Base-by-base conservation (phyloP, 2,329 filamentous ascomycete species). In the Mycocentrospora acerina region DNA sequence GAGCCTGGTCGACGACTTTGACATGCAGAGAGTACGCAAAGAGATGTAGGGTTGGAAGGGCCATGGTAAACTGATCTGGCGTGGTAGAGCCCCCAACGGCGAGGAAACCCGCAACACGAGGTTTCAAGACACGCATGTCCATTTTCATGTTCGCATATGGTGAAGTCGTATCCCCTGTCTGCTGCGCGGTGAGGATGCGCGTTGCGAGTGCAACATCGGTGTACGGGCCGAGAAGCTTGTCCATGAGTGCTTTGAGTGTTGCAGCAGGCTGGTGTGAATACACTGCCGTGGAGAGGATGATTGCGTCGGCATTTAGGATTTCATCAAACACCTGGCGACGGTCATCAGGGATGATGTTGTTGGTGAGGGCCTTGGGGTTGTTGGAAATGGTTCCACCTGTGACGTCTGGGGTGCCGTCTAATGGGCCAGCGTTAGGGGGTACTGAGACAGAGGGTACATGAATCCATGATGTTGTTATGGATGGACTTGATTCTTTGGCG, bases 1-100 rank as follows among this genome's bases (percentile, higher is more conserved):
- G 24, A 9, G 17, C 29, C 38, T 46, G 42, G 15, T 46, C 42
- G 15, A 46, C 35, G 15, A 46, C 35, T 6, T 42, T 42, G 7
- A 26, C 32, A 12, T 46, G 42, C 38, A 46, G 29, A 8, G 28
- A 13, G 12, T 34, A 38, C 15, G 34, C 32, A 7, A 46, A 30
- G 12, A 46, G 14, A 34, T 46, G 42, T 32, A 46, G 25, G 9
- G 31, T 36, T n/a, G 42, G 42, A 25, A 46, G 28, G 18, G 32
- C 42, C 35, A 46, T 38, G 13, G 42, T 34, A 11, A 46, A 46
- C 24, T 46, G 42, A 25, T 46, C 42, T 4, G 38, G 35, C 29
- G 42, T 46, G 9, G 38, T 46, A 8, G 28, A 33, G 1, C 38
- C 42, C 7, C 42, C 42, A 1, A 42, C 35, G 4, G 35, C 35